Conservation (phyloP, 257 asterid species). For the Penstemon davidsonii region DNA sequence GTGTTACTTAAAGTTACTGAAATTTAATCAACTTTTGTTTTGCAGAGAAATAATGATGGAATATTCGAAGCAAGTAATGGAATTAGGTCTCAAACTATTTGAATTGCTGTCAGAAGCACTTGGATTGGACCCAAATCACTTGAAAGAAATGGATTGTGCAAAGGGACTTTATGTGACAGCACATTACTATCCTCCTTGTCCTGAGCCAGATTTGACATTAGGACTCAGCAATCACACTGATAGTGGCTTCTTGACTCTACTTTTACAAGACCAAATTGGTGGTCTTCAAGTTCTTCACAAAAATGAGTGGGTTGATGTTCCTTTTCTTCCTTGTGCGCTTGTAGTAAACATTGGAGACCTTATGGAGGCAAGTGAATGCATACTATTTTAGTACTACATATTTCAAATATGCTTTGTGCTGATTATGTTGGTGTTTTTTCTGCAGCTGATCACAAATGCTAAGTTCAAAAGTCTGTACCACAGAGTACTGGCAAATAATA, state of each 20-base stretch:
- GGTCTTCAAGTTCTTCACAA: slow-evolving; percentile 51
- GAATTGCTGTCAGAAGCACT: slow-evolving; percentile 58
- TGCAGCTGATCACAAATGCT: slow-evolving; percentile 62
- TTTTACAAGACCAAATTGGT: slow-evolving; percentile 58
- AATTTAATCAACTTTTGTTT: too few species aligned
- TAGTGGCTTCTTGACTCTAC: slow-evolving; percentile 48
- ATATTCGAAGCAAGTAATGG: slow-evolving; percentile 43
- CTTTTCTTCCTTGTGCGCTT: slow-evolving; percentile 50
- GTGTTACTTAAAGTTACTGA: too few species aligned
- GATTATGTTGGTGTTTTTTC: background rate
- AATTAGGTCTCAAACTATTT: slow-evolving; percentile 41
- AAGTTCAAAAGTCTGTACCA: slow-evolving; percentile 52
- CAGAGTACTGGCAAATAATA: slow-evolving; percentile 48
- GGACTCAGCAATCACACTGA: slow-evolving; percentile 56
- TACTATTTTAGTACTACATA: background rate
- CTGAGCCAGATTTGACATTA: slow-evolving; percentile 55
- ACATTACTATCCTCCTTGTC: slow-evolving; percentile 68
- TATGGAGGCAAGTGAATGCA: slow-evolving; percentile 45
- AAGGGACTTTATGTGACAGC: slow-evolving; percentile 43
- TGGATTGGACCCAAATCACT: slow-evolving; percentile 40
- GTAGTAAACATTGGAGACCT: slow-evolving; percentile 63
- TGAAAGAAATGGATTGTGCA: slow-evolving; percentile 44
- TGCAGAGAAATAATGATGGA: slow-evolving; percentile 54
- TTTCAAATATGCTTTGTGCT: background rate
- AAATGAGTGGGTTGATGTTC: slow-evolving; percentile 52